Evolutionary conservation across 2,329 filamentous ascomycete species (phyloP), one percentile per base, ranked within the genome.

Genomic region (Colletotrichum sp.): DNA sequence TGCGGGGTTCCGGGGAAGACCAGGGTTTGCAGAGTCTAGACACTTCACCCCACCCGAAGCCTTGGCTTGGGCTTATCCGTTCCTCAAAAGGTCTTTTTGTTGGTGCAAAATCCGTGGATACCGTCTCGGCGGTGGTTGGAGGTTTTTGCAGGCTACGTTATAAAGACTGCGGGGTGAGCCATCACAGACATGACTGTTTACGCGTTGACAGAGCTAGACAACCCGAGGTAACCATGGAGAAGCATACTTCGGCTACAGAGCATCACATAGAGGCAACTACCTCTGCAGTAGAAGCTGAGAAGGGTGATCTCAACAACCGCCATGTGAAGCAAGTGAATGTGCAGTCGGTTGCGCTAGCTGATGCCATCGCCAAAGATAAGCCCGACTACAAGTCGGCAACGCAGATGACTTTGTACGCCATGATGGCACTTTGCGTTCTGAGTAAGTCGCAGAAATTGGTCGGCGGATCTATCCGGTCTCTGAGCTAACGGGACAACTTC

Each of bases 361-460:
- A 78, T 34, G 77, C 77, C 38, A 67, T 78, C 26, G 77, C 77
- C 65, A 78, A 78, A 28, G 77, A 78, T 10, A 69, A 69, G 5
- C 77, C 77, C 7, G 59, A 77, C 36, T 78, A 75, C 62, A 71
- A 21, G 28, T 78, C 77, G 0, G 16, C 36, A 3, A 65, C 59
- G 3, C 77, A 78, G 61, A 55, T 78, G 18, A 71, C 69, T 48
- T 66, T 78, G 14, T 78, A 78, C 8, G 58, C 59, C 10, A 78
- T 78, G 75, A 78, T 78, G 77, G 75, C 68, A 3, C 66, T 78
- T n/a, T 78, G 77, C 10, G 77, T 77, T 28, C 71, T 76, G 2
- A 73, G 71, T 73, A 70, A 14, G 65, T 21, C 5, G 4, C 18
- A 38, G 1, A 24, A 14, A 24, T 16, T 5, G 32, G 1, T 30